These are phyloP conservation scores for Pyricularia grisea DNA, from an alignment of 2,329 filamentous ascomycete genomes.

Conservation along the genomic window DNA sequence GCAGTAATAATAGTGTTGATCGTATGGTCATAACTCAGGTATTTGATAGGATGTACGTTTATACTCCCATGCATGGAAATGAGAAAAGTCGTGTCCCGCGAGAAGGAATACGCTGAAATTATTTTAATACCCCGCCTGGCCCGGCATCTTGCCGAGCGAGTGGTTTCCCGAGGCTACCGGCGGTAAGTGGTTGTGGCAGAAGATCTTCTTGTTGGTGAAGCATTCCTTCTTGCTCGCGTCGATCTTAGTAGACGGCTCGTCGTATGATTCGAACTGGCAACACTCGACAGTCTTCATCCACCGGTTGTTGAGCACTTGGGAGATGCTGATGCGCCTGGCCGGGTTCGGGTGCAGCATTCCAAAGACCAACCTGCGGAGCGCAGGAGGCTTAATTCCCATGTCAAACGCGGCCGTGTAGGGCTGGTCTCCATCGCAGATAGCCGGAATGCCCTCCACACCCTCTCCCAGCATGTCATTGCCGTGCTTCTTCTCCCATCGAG, in stretches of 20 bases:
- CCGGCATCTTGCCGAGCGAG: slow-evolving; percentile 46
- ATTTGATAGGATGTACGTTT: not conserved
- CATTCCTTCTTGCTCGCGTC: slow-evolving; percentile 50
- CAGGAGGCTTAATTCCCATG: slow-evolving; percentile 52
- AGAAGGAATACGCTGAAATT: not conserved
- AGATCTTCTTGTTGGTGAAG: slow-evolving; percentile 39
- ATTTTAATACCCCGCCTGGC: slow-evolving; percentile 39
- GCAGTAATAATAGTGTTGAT: not conserved
- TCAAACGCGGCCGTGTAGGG: slow-evolving; percentile 60
- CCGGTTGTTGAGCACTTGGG: slow-evolving; percentile 58
- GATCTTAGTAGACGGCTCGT: slow-evolving; percentile 51
- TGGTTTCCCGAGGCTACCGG: slow-evolving; percentile 33
- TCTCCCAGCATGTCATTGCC: slow-evolving; percentile 12
- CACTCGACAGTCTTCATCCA: slow-evolving; percentile 70
- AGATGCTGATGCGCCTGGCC: slow-evolving; percentile 57
- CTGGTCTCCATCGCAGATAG: slow-evolving; percentile 48
- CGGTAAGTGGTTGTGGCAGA: slow-evolving; percentile 49
- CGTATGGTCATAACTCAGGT: not conserved
- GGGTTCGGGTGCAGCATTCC: slow-evolving; percentile 80
- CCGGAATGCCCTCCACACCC: slow-evolving; percentile 18
- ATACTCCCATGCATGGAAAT: not conserved
- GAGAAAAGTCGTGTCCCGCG: not conserved
- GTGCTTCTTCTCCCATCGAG: slow-evolving; percentile 53
- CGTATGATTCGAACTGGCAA: slow-evolving; percentile 64
- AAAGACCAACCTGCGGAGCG: slow-evolving; percentile 61